Evolutionary conservation across 2,329 filamentous ascomycete genomes (phyloP).

Genomic region (Calonectria honghensis): DNA sequence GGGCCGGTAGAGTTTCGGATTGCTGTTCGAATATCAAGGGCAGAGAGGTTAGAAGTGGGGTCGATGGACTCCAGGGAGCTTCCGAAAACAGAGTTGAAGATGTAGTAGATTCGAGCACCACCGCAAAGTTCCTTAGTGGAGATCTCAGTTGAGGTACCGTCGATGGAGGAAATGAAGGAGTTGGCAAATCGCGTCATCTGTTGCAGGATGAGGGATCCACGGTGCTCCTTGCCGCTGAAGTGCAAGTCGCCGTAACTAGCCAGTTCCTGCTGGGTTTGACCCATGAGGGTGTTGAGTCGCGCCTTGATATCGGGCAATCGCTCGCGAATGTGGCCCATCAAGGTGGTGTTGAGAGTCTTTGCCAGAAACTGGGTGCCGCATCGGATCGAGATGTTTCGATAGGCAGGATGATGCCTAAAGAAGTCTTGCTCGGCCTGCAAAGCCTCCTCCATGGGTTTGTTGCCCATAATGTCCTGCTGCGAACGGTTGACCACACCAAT

Average conservation of each 20-base stretch:
- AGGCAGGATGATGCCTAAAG: conserved; percentile 97
- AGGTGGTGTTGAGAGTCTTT: conserved; percentile 93
- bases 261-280: conserved; percentile 98
- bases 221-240: conserved; percentile 97
- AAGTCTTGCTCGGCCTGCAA: conserved; percentile 94
- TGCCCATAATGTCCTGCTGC: conserved; percentile 97
- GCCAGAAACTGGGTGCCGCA: conserved; percentile 97
- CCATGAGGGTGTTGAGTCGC: conserved; percentile 97
- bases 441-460: conserved; percentile 95
- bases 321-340: conserved; percentile 98
- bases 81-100: conserved; percentile 99
- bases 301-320: conserved; percentile 98
- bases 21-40: conserved; percentile 95
- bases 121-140: conserved; percentile 98
- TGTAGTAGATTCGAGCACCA: conserved; percentile 97
- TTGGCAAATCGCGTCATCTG: conserved; percentile 99
- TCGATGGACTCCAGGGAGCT: conserved; percentile 97
- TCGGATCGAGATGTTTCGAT: conserved; percentile 94
- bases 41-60: conserved; percentile 94
- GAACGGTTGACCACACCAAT: conserved; percentile 99
- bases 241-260: conserved; percentile 98
- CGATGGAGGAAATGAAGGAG: conserved; percentile 98
- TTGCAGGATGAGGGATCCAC: conserved; percentile 94
- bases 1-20: conserved; percentile 99
- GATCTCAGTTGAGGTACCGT: conserved; percentile 98